Evolutionary conservation across 2,329 filamentous ascomycete species (phyloP), one percentile per base, ranked within the genome.

Genomic region (Pseudogymnoascus sp.): DNA sequence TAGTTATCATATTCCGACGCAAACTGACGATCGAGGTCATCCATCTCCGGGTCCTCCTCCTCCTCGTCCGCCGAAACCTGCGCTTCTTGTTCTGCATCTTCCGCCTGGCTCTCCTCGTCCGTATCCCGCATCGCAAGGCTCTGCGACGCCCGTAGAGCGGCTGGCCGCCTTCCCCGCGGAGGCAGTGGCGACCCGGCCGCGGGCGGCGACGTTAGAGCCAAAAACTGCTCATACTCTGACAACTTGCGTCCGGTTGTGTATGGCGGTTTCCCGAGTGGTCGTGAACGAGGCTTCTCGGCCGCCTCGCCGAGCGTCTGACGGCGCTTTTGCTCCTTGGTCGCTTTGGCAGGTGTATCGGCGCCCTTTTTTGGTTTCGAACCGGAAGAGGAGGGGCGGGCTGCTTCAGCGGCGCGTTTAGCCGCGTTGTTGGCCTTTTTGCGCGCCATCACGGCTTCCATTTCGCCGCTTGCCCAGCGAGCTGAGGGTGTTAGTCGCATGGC

Each of bases 341-440:
- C 47, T 20, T 53, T 53, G 28, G 28, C 28, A 53, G 47, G 28
- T 33, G 47, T 9, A 9, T 33, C 25, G 22, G 22, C 43, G 30
- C 25, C 6, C 18, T 53, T 53, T 33, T 53, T 53, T 9, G 28
- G 28, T 20, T 53, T 53, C 47, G 47, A 18, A 8, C 47, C 15
- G 9, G 47, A 53, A 12, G 47, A 53, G 11, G 47, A 35, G 28
- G 28, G 47, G 15, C 18, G 47, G n/a, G 47, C 47, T 35, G 47
- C 47, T 18, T 53, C 47, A 20, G 47, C 47, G n/a, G 47, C 47
- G 47, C 47, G 47, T 71, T 85, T 85, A 2, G 79, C 79, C 2
- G 81, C 82, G 6, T 85, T 77, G 0, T 82, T 85, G 2, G 80
- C 81, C 66, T 83, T 83, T 59, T 82, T 77, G 69, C 84, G 84